Conservation (phyloP, 202 grass and related monocot species). For the Panicum hallii region DNA sequence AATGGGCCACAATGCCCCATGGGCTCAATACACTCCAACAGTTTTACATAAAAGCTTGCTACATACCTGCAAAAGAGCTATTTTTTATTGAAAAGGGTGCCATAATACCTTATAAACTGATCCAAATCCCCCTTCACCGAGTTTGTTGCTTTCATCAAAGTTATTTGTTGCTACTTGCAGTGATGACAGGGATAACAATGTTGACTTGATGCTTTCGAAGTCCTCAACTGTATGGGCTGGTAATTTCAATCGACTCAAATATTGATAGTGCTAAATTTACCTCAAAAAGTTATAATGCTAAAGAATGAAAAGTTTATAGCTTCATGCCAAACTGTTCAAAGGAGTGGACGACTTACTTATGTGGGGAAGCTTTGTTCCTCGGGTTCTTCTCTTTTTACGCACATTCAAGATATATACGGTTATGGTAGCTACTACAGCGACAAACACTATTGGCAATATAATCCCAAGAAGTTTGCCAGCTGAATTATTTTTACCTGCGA, state of each 20-base stretch:
- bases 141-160: slow-evolving; percentile 66
- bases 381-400: slow-evolving; percentile 29
- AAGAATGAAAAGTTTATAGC: neutral
- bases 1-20: too few relatives aligned
- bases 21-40: too few relatives aligned
- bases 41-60: neutral
- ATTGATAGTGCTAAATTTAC: neutral
- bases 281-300: neutral
- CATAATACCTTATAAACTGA: slow-evolving; percentile 68
- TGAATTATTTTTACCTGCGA: slow-evolving; percentile 33
- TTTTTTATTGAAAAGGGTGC: neutral
- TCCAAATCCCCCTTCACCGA: slow-evolving; percentile 73
- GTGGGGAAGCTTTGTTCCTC: neutral
- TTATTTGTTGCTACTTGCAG: slow-evolving; percentile 68
- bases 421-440: slow-evolving; percentile 2
- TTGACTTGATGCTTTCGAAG: slow-evolving; percentile 61
- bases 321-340: neutral
- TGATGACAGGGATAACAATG: slow-evolving; percentile 39
- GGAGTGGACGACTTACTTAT: slow-evolving; percentile 22
- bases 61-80: neutral
- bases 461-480: slow-evolving; percentile 41
- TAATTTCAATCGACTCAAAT: neutral
- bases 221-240: slow-evolving; percentile 35
- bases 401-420: neutral
- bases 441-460: slow-evolving; percentile 36